Evolutionary conservation across 257 asterid species (phyloP).

Genomic region (Apocynum venetum): DNA sequence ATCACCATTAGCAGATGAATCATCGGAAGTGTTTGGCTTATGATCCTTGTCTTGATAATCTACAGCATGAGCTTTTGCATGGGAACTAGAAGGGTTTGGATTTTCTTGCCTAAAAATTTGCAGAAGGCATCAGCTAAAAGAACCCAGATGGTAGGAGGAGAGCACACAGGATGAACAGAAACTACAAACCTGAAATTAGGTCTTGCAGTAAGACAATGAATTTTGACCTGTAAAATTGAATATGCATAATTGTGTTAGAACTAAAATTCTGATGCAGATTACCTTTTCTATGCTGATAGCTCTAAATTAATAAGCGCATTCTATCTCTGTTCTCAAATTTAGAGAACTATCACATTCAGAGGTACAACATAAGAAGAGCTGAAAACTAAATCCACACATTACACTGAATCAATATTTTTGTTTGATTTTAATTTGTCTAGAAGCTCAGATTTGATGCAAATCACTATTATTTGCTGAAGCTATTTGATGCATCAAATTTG

Average conservation of each 20-base stretch:
- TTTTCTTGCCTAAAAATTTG: constrained; percentile 47
- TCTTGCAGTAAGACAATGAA: constrained; percentile 62
- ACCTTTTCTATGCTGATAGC: neutral
- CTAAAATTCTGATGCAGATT: constrained; percentile 5
- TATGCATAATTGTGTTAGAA: constrained; percentile 12
- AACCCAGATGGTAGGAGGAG: constrained; percentile 5
- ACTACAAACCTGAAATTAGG: constrained; percentile 50
- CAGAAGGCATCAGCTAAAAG: constrained; percentile 19
- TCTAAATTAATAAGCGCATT: neutral
- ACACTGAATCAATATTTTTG: too few relatives aligned
- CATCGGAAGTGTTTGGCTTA: constrained; percentile 33
- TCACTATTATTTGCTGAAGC: neutral
- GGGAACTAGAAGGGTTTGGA: constrained; percentile 30
- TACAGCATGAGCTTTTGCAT: constrained; percentile 29
- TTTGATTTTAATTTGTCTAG: too few relatives aligned
- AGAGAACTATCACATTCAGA: neutral
- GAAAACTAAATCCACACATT: neutral
- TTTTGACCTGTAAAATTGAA: constrained; percentile 51
- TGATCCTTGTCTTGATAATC: constrained; percentile 27
- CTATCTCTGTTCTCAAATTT: neutral
- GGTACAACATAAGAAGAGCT: too few relatives aligned
- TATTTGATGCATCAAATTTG: neutral
- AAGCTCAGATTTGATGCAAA: neutral
- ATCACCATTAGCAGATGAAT: constrained; percentile 30
- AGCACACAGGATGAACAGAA: constrained; percentile 11